Evolutionary conservation across 345 rosid genomes (phyloP).

Genomic region (Euphorbia peplus): DNA sequence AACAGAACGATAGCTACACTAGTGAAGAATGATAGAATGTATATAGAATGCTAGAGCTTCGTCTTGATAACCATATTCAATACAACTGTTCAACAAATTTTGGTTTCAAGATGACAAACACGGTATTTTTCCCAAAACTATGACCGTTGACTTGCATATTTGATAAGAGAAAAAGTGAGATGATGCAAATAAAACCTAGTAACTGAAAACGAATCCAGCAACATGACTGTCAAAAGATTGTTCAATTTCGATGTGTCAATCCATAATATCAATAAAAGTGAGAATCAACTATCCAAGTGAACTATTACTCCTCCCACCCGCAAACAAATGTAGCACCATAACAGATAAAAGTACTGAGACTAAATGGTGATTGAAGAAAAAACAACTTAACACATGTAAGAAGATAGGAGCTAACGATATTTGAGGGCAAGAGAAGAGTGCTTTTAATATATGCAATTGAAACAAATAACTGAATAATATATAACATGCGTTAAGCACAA

Average conservation of each 20-base stretch:
- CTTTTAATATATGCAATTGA: not conserved
- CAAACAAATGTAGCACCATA: not conserved
- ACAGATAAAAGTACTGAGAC: not conserved
- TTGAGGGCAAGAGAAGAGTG: not conserved
- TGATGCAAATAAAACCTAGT: not conserved
- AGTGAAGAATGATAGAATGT: constrained; percentile 6
- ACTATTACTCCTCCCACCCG: not conserved
- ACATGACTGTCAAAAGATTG: not conserved
- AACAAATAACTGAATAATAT: not conserved
- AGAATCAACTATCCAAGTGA: not conserved
- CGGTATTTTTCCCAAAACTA: not conserved
- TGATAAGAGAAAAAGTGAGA: not conserved
- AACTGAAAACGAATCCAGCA: not conserved
- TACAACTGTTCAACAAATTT: not conserved
- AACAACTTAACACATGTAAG: not conserved
- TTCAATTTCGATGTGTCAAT: not conserved
- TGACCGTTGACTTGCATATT: not conserved
- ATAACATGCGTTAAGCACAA: not conserved
- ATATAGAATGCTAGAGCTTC: not conserved
- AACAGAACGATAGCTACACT: constrained; percentile 6
- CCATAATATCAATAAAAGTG: not conserved
- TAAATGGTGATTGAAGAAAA: not conserved
- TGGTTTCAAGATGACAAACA: not conserved
- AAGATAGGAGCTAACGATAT: not conserved
- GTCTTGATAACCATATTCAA: not conserved